phyloP scores from a whole-genome alignment of 2,329 filamentous ascomycete species.

The Pyrenochaeta sp. region DNA sequence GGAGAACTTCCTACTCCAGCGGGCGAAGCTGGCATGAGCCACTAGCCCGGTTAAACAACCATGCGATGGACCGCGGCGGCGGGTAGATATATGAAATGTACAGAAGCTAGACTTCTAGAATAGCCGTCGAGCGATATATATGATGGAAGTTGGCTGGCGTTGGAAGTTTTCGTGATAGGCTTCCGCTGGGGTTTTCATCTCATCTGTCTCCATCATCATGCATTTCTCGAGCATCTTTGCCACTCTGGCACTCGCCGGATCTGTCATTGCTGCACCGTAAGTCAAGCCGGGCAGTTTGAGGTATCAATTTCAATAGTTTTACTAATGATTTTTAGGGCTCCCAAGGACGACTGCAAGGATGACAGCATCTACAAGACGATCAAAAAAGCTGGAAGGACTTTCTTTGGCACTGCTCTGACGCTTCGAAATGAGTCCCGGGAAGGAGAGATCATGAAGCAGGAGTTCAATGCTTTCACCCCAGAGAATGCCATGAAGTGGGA shows the following conservation, averaged over 20 bases:
- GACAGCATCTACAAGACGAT: constrained; percentile 37
- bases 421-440: constrained; percentile 34
- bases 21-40: constrained; percentile 13
- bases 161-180: constrained; percentile 9
- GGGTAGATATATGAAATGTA: constrained; percentile 17
- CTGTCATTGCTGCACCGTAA: constrained; percentile 29
- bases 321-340: constrained; percentile 9
- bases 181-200: background rate
- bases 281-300: too few relatives aligned
- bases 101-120: constrained; percentile 23
- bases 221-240: constrained; percentile 35
- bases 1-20: constrained; percentile 5
- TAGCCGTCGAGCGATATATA: constrained; percentile 28
- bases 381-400: constrained; percentile 26
- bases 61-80: constrained; percentile 13
- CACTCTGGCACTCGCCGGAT: constrained; percentile 29
- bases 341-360: constrained; percentile 12
- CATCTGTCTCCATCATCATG: constrained; percentile 23
- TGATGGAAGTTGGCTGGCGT: background rate
- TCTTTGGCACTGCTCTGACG: constrained; percentile 36
- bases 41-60: constrained; percentile 26
- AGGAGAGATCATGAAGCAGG: constrained; percentile 30
- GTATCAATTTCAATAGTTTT: too few relatives aligned
- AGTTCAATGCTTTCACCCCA: constrained; percentile 41
- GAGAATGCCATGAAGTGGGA: constrained; percentile 46